These are phyloP conservation scores for Fusarium ramigenum DNA, from an alignment of 2,329 filamentous ascomycete genomes.

Conservation along the genomic window DNA sequence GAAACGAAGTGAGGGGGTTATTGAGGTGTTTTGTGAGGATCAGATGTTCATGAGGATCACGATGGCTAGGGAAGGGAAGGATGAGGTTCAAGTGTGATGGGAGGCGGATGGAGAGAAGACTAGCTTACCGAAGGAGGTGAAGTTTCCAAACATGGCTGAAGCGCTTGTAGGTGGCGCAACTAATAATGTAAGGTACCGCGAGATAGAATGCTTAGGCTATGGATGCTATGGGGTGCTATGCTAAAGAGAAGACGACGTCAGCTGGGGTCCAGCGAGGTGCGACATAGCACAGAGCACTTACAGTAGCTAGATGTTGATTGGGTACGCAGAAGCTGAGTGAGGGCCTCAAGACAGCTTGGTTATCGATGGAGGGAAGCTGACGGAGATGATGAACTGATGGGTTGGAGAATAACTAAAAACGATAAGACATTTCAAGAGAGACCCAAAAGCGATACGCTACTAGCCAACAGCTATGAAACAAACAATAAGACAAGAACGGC, in stretches of 20 bases:
- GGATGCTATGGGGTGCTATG: background rate
- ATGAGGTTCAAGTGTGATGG: background rate
- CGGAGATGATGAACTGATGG: background rate
- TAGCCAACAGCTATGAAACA: background rate
- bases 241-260: slow-evolving; percentile 30
- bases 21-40: slow-evolving; percentile 32
- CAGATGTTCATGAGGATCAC: background rate
- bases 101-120: slow-evolving; percentile 15
- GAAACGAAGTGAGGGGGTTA: slow-evolving; percentile 28
- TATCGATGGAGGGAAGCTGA: slow-evolving; percentile 2
- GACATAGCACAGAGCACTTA: slow-evolving; percentile 24
- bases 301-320: slow-evolving; percentile 2
- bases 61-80: background rate
- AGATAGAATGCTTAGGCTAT: slow-evolving; percentile 10
- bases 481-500: background rate
- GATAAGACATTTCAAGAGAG: background rate
- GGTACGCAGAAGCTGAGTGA: background rate
- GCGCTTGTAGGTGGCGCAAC: slow-evolving; percentile 32
- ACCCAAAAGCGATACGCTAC: background rate
- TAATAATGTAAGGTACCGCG: slow-evolving; percentile 27
- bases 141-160: slow-evolving; percentile 55
- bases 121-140: slow-evolving; percentile 52
- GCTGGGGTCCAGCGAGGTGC: slow-evolving; percentile 8
- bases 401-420: slow-evolving; percentile 1
- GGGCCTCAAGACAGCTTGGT: background rate